Evolutionary conservation across 2,329 filamentous ascomycete genomes (phyloP), one percentile per base, ranked within the genome.

Genomic region (Knoxdaviesia proteae): DNA sequence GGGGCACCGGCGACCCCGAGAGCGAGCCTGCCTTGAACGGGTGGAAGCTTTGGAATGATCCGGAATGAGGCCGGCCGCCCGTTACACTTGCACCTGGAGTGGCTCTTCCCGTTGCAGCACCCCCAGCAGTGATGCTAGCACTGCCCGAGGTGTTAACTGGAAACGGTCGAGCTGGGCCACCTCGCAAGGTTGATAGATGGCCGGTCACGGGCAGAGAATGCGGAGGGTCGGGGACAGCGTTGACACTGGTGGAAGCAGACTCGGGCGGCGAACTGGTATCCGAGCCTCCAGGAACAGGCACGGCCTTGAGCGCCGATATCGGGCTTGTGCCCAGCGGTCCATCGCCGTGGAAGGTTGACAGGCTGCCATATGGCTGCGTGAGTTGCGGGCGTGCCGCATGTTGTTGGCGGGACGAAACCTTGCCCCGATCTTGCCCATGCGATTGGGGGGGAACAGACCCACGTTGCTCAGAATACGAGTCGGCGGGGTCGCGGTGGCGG

Each of bases 1-100:
- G 62, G 32, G 62, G 62, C n/a, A 67, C 56, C 0, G 87, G 88
- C 5, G 87, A 94, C 4, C 82, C 84, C 2, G 87, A 93, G n/a
- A 96, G 65, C 1, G 88, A 92, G 7, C 88, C 88, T 9, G 87
- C 84, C 59, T 98, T 98, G 65, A 98, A 98, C 0, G 88, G 87
- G 51, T 92, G 84, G 53, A 94, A 94, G 1, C 84, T 92, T 20
- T 92, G 84, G 52, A 94, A 94, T 1, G 84, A 92, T 29, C 94
- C 74, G 0, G 84, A 94, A 6, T 82, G 78, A 42, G 84, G 74
- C 51, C 86, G 43, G 20, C 36, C 20, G 20, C 20, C 20, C 20
- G 20, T 20, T 20, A 20, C 20, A 20, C 20, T 20, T 20, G 20
- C 20, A 20, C 20, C 20, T 20, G 20, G 20, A 20, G 20, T 20